Conservation (phyloP, 768 basidiomycete species). For the Rhizopogon rudus region DNA sequence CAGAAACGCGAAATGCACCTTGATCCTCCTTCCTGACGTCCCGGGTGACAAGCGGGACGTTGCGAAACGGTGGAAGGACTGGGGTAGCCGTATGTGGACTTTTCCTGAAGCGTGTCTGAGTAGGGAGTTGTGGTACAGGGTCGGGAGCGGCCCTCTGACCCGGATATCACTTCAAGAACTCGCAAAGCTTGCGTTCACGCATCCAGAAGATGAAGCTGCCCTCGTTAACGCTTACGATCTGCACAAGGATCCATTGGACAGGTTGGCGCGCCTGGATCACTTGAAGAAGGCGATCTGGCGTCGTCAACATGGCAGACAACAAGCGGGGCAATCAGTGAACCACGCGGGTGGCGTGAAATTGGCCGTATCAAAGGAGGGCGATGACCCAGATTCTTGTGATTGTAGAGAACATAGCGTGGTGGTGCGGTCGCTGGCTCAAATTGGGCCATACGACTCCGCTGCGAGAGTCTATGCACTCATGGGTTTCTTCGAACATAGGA, state of each 20-base stretch:
- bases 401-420: too few relatives aligned
- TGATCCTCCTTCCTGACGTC: conserved; percentile 28
- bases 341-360: too few relatives aligned
- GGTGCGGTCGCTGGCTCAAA: too few relatives aligned
- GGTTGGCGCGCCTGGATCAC: conserved; percentile 14
- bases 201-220: conserved; percentile 10
- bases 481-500: conserved; percentile 16
- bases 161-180: conserved; percentile 19
- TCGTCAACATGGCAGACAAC: background rate
- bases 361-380: background rate
- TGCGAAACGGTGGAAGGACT: conserved; percentile 7
- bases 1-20: conserved; percentile 5
- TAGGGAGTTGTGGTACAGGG: conserved; percentile 11
- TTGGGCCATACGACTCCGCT: too few relatives aligned
- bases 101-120: conserved; percentile 19
- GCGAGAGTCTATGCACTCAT: conserved; percentile 14
- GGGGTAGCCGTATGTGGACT: conserved; percentile 11
- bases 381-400: too few relatives aligned
- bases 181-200: conserved; percentile 14
- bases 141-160: conserved; percentile 5
- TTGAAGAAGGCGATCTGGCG: conserved; percentile 13
- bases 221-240: conserved; percentile 16
- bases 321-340: background rate
- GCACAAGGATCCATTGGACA: conserved; percentile 13
- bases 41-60: background rate